These are phyloP conservation scores for Auricularia cornea DNA, from an alignment of 768 basidiomycete genomes.

Conservation along the genomic window DNA sequence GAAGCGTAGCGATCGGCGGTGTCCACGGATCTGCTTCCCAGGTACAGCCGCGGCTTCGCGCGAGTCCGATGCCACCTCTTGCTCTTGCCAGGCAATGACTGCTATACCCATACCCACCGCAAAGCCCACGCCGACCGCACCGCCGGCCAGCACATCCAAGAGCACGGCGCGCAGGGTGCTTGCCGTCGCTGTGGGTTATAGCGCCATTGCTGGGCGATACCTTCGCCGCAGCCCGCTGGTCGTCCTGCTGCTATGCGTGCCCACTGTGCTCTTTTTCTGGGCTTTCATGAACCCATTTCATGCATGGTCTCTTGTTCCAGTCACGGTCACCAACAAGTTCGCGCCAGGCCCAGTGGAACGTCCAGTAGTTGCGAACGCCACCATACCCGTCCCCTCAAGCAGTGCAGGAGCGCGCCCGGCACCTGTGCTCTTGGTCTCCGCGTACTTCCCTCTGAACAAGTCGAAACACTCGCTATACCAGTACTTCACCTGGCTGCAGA, in stretches of 20 bases:
- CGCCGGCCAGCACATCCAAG: background rate
- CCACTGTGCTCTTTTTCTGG: background rate
- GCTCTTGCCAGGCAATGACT: background rate
- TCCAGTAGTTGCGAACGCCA: too few species aligned
- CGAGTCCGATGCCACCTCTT: too few species aligned
- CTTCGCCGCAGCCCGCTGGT: background rate
- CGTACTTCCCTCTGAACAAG: constrained; percentile 42
- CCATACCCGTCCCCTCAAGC: background rate
- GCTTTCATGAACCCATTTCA: background rate
- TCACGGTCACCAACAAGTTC: background rate
- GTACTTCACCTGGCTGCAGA: constrained; percentile 36
- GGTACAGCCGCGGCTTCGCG: too few species aligned
- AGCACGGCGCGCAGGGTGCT: background rate
- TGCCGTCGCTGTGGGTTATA: background rate
- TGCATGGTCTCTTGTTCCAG: background rate
- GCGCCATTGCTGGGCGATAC: background rate
- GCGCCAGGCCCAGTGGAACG: background rate
- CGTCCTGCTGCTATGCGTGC: background rate
- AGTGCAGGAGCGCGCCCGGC: background rate
- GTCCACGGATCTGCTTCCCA: too few species aligned
- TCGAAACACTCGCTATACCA: constrained; percentile 42
- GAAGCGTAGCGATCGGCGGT: too few species aligned
- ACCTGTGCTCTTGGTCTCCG: constrained; percentile 39
- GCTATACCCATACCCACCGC: background rate
- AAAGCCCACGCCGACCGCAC: background rate